A percentile compares a stretch with the other conserved stretches of the same genome.
These are phyloP conservation scores for Nemania serpens DNA, from an alignment of 2,329 filamentous ascomycete genomes.

Conservation along the genomic window DNA sequence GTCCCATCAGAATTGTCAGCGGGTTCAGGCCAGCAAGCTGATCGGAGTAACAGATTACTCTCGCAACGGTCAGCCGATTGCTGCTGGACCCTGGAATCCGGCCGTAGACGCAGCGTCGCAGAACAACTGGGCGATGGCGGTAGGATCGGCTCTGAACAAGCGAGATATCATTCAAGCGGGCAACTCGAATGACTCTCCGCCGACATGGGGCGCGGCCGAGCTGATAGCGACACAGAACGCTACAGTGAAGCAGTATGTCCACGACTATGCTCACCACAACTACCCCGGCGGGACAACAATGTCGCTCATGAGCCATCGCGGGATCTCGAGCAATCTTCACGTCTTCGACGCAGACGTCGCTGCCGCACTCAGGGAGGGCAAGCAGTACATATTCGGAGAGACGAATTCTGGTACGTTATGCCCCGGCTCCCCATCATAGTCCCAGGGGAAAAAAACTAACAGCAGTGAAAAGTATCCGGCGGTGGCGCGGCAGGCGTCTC, in stretches of 20 bases:
- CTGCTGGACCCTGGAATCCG: constrained; percentile 45
- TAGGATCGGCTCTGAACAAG: constrained; percentile 44
- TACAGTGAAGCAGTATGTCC: constrained; percentile 46
- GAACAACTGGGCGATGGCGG: constrained; percentile 45
- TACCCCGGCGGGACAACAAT: constrained; percentile 51
- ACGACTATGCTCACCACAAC: constrained; percentile 53
- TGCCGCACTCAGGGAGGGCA: constrained; percentile 45
- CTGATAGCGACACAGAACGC: constrained; percentile 46
- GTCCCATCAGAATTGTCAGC: not conserved
- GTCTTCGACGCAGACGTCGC: constrained; percentile 48
- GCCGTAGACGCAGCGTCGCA: constrained; percentile 46
- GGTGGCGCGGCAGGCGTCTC: constrained; percentile 47
- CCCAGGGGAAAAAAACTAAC: not conserved
- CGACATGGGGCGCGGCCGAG: constrained; percentile 46
- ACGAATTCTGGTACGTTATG: constrained; percentile 51
- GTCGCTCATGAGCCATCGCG: constrained; percentile 51
- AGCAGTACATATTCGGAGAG: constrained; percentile 54
- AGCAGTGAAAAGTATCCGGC: constrained; percentile 40
- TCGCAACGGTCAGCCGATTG: constrained; percentile 45
- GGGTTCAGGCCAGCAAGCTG: not conserved
- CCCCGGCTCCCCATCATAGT: not conserved
- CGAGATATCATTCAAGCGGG: constrained; percentile 47
- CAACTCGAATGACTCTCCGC: constrained; percentile 46
- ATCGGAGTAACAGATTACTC: constrained; percentile 40
- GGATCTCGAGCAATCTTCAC: constrained; percentile 46